Base-by-base conservation (phyloP, 2,329 filamentous ascomycete genomes). In the Talaromyces sp. region DNA sequence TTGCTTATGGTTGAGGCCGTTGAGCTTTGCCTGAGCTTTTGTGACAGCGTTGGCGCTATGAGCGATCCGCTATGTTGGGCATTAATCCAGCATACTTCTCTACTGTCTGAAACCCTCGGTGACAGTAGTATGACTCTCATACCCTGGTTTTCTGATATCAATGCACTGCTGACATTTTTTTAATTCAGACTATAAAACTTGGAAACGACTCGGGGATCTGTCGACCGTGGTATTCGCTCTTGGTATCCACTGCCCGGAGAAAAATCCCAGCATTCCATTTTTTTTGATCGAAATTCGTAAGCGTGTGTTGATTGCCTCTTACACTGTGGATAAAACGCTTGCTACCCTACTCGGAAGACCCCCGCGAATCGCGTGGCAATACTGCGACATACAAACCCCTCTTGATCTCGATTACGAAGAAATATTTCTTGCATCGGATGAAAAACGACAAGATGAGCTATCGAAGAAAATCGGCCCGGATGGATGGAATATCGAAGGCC, bases 341-440 rank as follows among this genome's bases (percentile, higher is more conserved):
- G 74, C 77, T 0, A 75, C 80, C 2, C 79, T 80, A 38, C 70
- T 81, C 1, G 79, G 79, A 2, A 72, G 79, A 1, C 79, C 79
- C 0, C 77, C 77, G 3, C 71, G 77, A 3, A 75, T 80, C 7
- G 68, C 69, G 26, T 67, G 70, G 38, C 69, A 70, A 21, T 78
- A 73, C 58, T 78, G 76, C 62, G 63, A 67, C 27, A 51, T 61
- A 1, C 50, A 58, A 56, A 50, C 41, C 26, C 59, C 59, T 0
- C 46, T 71, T 24, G 69, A 71, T 48, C 55, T 71, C 7, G 56
- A 57, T 7, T 62, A 61, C 26, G 65, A 68, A 3, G 61, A 66
- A 9, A 35, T 70, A 5, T 60, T 64, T 7, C 38, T 63, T 19
- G 50, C 65, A 26, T 60, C 63, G 1, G 53, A 48, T 1, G 59